phyloP scores from a whole-genome alignment of 2,329 filamentous ascomycete species.

The Monosporascus ibericus region DNA sequence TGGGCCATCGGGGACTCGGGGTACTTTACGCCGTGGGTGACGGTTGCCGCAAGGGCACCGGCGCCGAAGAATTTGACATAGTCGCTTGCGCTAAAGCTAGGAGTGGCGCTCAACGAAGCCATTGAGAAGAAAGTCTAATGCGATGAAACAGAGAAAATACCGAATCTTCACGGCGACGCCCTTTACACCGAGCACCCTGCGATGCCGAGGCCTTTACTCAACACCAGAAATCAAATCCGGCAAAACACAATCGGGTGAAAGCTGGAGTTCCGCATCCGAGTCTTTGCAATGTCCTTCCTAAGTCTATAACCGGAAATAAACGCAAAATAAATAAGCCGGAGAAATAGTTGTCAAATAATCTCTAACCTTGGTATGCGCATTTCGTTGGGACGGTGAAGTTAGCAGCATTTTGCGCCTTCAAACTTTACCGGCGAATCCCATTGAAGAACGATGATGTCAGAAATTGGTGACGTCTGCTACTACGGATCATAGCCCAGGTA shows the following conservation, averaged over 20 bases:
- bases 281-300: no score
- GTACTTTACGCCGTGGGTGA: constrained; percentile 42
- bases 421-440: neutral
- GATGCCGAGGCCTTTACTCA: neutral
- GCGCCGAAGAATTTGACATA: constrained; percentile 49
- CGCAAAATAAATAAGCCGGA: neutral
- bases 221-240: neutral
- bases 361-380: no score
- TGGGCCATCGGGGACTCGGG: neutral
- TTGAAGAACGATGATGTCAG: neutral
- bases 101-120: constrained; percentile 20
- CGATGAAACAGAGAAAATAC: neutral
- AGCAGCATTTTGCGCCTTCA: neutral
- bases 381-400: no score
- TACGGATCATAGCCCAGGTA: no score
- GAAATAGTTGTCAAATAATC: no score
- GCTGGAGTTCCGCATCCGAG: no score
- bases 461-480: neutral
- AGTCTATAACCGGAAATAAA: neutral
- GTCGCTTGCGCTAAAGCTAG: constrained; percentile 35
- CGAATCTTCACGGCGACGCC: neutral
- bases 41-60: constrained; percentile 45
- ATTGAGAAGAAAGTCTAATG: constrained; percentile 5
- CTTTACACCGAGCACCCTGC: neutral
- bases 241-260: no score